Evolutionary conservation across 768 basidiomycete species (phyloP), one percentile per base, ranked within the genome.

Genomic region (Hemileccinum impolitum): DNA sequence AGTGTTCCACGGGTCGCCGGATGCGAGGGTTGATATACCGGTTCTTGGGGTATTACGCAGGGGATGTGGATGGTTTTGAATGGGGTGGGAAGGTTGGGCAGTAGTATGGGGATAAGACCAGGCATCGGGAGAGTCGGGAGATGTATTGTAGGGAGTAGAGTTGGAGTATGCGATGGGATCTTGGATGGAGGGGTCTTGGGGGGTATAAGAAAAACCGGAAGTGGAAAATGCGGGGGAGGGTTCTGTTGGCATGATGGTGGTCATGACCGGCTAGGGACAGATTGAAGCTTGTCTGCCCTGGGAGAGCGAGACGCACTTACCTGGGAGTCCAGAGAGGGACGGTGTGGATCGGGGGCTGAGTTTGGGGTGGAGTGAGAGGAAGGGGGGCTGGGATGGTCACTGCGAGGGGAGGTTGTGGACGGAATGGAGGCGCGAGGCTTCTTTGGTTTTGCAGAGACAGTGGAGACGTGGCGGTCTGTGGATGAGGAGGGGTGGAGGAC

Each of bases 401-500:
- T 58, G 50, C 54, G 57, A 28, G 66, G 66, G 0, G 66, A 66
- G 36, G 64, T 59, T 43, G 70, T 61, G 23, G 66, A 54, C 9
- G 73, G 72, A 26, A 67, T 59, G 49, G 72, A 64, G n/a, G 52
- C 30, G 37, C 67, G 62, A 10, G 44, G 31, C 15, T 69, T 72
- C 51, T 74, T 76, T 43, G 72, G 72, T 53, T 67, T 69, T 12
- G 58, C 23, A 6, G 59, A 11, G 42, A 69, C 60, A 1, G 67
- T 62, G 2, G 86, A 77, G n/a, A 80, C 75, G 66, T 84, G 87
- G 44, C 87, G 81, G 61, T 90, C 88, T 0, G 61, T 47, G 30
- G 81, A 73, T 4, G 90, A 82, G 1, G 87, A 87, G 0, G 93
- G 90, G 62, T 93, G 91, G 18, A 90, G 74, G 37, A 96, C 90